Conservation (phyloP, 1,284 basidiomycete genomes). For the Sparassis latifolia region DNA sequence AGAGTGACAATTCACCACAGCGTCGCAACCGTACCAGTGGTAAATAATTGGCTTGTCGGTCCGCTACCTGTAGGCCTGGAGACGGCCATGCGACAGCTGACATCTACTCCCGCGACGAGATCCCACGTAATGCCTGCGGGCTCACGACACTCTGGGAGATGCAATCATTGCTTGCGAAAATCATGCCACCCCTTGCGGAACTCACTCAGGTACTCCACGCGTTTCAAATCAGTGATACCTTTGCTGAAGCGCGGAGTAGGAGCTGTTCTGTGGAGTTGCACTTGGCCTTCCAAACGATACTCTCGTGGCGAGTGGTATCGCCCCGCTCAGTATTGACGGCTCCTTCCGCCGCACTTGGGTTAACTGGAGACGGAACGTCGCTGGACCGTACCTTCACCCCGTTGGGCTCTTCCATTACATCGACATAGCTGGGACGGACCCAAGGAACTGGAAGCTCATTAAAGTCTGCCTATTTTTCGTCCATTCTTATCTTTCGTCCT, state of each 20-base stretch:
- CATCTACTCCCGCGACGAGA: slow-evolving; percentile 44
- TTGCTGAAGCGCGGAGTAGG: slow-evolving; percentile 19
- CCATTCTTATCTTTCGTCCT: background rate
- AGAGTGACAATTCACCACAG: slow-evolving; percentile 52
- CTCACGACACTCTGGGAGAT: slow-evolving; percentile 31
- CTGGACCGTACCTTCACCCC: slow-evolving; percentile 48
- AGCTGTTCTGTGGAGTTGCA: slow-evolving; percentile 36
- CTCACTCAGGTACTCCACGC: slow-evolving; percentile 31
- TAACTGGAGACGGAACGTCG: slow-evolving; percentile 39
- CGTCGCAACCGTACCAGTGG: slow-evolving; percentile 31
- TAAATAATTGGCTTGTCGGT: slow-evolving; percentile 50
- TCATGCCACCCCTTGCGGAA: slow-evolving; percentile 29
- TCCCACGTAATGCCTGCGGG: slow-evolving; percentile 46
- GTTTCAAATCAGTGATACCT: background rate
- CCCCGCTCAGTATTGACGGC: slow-evolving; percentile 55
- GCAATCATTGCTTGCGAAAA: slow-evolving; percentile 24
- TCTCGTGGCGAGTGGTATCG: slow-evolving; percentile 35
- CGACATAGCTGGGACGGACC: slow-evolving; percentile 51
- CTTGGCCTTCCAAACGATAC: slow-evolving; percentile 38
- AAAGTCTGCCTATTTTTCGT: slow-evolving; percentile 28
- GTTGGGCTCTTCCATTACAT: slow-evolving; percentile 52
- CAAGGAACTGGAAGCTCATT: slow-evolving; percentile 41
- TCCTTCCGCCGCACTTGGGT: slow-evolving; percentile 50
- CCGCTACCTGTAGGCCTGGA: slow-evolving; percentile 40
- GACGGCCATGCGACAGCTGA: slow-evolving; percentile 35